Evolutionary conservation across 2,329 filamentous ascomycete species (phyloP).

Genomic region (Diplodia mutila): DNA sequence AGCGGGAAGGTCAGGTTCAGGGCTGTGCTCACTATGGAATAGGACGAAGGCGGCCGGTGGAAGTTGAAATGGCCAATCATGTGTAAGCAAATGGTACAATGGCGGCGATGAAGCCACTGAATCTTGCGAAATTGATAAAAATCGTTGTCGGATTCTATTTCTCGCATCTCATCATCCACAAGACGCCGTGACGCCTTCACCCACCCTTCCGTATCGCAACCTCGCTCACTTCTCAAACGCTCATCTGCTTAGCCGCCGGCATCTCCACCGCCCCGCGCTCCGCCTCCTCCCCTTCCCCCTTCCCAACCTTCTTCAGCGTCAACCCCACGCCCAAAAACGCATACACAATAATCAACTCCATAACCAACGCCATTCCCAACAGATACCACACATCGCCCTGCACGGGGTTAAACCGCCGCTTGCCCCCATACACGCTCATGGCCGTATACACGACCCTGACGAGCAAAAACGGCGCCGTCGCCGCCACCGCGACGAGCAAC

Average conservation of each 20-base stretch:
- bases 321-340: not conserved
- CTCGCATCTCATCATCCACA: too few relatives aligned
- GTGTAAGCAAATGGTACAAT: not conserved
- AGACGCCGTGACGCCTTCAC: not conserved
- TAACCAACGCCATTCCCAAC: conserved; percentile 13
- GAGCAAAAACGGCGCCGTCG: conserved; percentile 10
- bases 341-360: conserved; percentile 17
- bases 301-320: conserved; percentile 18
- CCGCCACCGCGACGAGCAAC: not conserved
- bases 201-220: too few relatives aligned
- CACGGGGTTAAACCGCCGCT: not conserved
- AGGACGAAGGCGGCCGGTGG: not conserved
- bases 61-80: not conserved
- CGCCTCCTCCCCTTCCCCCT: not conserved
- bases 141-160: not conserved
- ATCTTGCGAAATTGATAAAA: too few relatives aligned
- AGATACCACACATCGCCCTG: not conserved
- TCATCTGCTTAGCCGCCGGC: not conserved
- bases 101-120: not conserved
- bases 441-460: conserved; percentile 9
- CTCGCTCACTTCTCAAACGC: too few relatives aligned
- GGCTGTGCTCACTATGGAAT: conserved; percentile 53
- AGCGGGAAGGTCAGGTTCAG: conserved; percentile 57
- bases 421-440: not conserved
- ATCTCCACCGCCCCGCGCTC: not conserved